These are phyloP conservation scores for Kitagawia praeruptora DNA, from an alignment of 129 eudicot genomes.

Conservation along the genomic window DNA sequence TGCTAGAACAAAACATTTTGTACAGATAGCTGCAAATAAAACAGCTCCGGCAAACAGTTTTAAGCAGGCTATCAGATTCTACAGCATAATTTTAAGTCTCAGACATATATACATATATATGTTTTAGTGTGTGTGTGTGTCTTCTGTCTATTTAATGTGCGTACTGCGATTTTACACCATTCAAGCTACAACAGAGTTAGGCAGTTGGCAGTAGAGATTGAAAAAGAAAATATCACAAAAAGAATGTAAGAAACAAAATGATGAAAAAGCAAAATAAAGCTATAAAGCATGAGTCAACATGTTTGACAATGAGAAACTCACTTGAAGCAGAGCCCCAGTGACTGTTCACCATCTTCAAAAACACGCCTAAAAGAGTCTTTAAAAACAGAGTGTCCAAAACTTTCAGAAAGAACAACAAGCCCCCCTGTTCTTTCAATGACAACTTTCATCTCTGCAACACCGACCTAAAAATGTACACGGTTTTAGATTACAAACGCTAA, in stretches of 20 bases:
- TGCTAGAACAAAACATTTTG: background rate
- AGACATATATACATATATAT: background rate
- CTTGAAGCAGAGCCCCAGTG: constrained; percentile 90
- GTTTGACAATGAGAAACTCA: constrained; percentile 34
- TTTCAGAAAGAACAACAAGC: constrained; percentile 84
- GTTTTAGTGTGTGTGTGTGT: background rate
- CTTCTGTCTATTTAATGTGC: background rate
- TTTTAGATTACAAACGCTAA: constrained; percentile 9
- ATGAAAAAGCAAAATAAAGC: background rate
- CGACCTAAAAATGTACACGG: constrained; percentile 50
- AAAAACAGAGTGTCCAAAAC: constrained; percentile 96
- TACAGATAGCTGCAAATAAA: background rate
- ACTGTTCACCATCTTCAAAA: constrained; percentile 82
- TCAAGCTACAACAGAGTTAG: background rate
- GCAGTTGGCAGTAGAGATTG: background rate
- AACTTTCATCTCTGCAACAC: constrained; percentile 99
- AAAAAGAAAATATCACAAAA: background rate
- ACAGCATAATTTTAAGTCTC: background rate
- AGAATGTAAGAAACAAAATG: background rate
- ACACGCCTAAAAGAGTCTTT: constrained; percentile 89
- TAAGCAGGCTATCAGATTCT: background rate
- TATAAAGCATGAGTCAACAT: background rate
- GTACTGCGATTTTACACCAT: background rate
- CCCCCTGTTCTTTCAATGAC: constrained; percentile 94
- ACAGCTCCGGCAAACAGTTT: background rate